Evolutionary conservation across 371 early-diverging fungal genomes (phyloP).

Genomic region (Mucor indicus): DNA sequence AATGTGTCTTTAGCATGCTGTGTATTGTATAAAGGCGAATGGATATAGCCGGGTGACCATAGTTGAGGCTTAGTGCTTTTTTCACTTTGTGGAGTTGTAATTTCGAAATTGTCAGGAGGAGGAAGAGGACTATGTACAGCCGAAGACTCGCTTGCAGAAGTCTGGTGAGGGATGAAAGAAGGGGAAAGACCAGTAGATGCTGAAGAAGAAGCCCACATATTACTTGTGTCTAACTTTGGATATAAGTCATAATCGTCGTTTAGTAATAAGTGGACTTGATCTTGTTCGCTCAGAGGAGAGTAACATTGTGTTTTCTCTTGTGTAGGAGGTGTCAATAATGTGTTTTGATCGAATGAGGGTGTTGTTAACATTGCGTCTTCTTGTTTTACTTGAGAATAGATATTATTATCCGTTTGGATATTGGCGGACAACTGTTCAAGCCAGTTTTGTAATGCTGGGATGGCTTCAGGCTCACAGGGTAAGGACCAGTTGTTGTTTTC

Average conservation of each 20-base stretch:
- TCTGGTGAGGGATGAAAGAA: neutral
- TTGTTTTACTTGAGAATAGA: conserved; percentile 15
- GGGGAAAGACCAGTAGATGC: neutral
- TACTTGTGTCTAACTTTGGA: conserved; percentile 10
- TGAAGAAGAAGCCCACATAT: conserved; percentile 7
- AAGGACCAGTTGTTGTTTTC: conserved; percentile 23
- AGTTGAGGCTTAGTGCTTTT: too few relatives aligned
- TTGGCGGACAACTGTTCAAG: conserved; percentile 45
- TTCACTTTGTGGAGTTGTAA: neutral
- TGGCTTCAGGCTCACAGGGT: conserved; percentile 36
- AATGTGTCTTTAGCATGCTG: too few relatives aligned
- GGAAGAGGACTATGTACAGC: conserved; percentile 9
- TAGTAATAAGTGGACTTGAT: neutral
- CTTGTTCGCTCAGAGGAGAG: neutral
- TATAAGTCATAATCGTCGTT: conserved; percentile 13
- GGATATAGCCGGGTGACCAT: conserved; percentile 18
- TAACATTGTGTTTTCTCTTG: neutral
- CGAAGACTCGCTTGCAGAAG: conserved; percentile 5
- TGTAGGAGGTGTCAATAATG: too few relatives aligned
- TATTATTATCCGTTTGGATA: conserved; percentile 32
- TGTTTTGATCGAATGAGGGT: too few relatives aligned
- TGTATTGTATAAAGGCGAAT: neutral
- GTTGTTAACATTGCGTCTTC: neutral
- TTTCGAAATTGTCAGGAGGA: neutral
- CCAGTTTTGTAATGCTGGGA: conserved; percentile 47